Evolutionary conservation across 768 basidiomycete genomes (phyloP), one percentile per base, ranked within the genome.

Genomic region (Collybia sp.): DNA sequence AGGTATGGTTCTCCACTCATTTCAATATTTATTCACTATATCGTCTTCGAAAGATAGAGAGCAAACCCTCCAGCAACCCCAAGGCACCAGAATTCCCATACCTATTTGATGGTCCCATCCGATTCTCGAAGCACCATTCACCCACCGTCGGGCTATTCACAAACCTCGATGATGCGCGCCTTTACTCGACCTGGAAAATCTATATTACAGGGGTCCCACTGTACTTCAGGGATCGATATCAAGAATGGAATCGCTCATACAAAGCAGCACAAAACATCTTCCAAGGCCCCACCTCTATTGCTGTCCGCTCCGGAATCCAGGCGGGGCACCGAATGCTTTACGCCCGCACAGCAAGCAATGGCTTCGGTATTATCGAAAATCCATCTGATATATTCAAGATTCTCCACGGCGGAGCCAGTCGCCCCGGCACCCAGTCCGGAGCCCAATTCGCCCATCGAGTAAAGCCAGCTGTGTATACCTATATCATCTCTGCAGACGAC

Each of bases 391-490:
- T 84, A 34, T 57, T 74, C 19, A 50, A 58, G n/a, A 59, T 88
- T 12, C 65, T 88, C 42, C 75, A 71, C 25, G 77, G 75, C 3
- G 74, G 71, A 32, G 47, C 46, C n/a, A 48, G 50, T 10, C 41
- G 46, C 30, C 52, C 56, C 12, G 49, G 45, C 9, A 41, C 9
- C 37, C 20, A 30, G 2, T 42, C 19, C 19, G 44, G 36, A 5
- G 36, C 42, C 11, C 50, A 52, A 15, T 58, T 57, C 37, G 55
- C 57, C 12, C 55, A 67, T 17, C 78, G 84, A 51, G 75, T 89
- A 64, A 88, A 88, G 58, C 87, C 87, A 37, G 83, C 84, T 0
- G 79, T 91, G 17, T 93, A 92, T 67, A 92, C 91, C 33, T 93
- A 92, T 66, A 75, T 92, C 60, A 82, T 93, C 58, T 77, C 83